Base-by-base conservation (phyloP, 441 rosid genomes). In the Gossypium davidsonii region DNA sequence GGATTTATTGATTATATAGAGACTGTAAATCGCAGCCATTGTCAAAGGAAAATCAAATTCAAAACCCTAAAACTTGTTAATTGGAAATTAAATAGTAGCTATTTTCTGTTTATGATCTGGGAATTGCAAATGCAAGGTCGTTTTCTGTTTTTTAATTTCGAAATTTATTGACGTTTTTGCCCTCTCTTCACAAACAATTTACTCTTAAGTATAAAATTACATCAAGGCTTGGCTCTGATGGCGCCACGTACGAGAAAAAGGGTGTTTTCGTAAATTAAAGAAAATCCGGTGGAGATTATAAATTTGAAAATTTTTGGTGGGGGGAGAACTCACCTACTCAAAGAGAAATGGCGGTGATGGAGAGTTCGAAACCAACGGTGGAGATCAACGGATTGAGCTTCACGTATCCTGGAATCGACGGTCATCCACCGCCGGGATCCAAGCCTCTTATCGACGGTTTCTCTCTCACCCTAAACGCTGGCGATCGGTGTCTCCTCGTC, bases 391-490 rank as follows among this genome's bases (percentile, higher is more conserved):
- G 95, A 1, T 86, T 92, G 42, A 83, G 83, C 56, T 94, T 94
- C 91, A 92, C 97, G 39, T 89, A 92, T 75, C 97, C 96, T 7
- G 94, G 98, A 77, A 92, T 92, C 84, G 97, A 94, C 79, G 97
- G 97, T 20, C 91, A 90, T 31, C 97, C 97, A 0, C 98, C 97
- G 20, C 93, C 85, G n/a, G 97, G 97, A 1, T 88, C 91, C 20
- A 85, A 84, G 26, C 91, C 96, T 57, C 76, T 92, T 34, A 86
- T 92, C 28, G 96, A 89, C 1, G 94, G 83, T 75, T 90, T 89
- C 84, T 79, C 82, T 17, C 82, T 88, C 74, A 77, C 79, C 61
- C 86, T 94, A 62, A 78, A 81, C 57, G 81, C 88, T 2, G 88
- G 91, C 63, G 88, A 92, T 8, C 90, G 98, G 69, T 87, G 94